Conservation (phyloP, 345 rosid species). For the Citrus mangshanensis region DNA sequence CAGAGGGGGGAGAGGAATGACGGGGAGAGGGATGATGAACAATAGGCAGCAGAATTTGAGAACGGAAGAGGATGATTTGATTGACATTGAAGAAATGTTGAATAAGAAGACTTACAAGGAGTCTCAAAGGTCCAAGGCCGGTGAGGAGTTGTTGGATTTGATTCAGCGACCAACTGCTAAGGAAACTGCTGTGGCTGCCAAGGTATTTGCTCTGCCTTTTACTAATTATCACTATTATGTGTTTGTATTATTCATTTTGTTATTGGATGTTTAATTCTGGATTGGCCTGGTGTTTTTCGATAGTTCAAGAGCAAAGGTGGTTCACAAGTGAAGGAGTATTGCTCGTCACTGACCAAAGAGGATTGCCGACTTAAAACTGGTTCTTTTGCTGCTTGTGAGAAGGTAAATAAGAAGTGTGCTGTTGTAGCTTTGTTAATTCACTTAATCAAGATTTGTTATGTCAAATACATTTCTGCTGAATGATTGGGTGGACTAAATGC, state of each 20-base stretch:
- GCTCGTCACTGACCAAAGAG: conserved; percentile 89
- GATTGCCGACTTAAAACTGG: conserved; percentile 88
- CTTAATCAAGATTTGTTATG: background rate
- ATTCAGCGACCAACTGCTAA: conserved; percentile 90
- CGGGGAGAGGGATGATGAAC: conserved; percentile 39
- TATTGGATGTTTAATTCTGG: background rate
- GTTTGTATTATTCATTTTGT: background rate
- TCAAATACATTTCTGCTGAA: background rate
- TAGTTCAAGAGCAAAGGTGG: conserved; percentile 99
- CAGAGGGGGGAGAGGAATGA: conserved; percentile 20
- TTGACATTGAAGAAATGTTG: conserved; percentile 86
- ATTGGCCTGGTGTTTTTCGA: conserved; percentile 11
- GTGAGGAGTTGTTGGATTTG: conserved; percentile 87
- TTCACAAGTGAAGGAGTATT: conserved; percentile 90
- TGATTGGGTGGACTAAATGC: background rate
- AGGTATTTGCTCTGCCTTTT: conserved; percentile 37
- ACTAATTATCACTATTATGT: background rate
- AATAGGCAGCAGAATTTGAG: conserved; percentile 40
- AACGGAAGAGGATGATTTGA: conserved; percentile 82
- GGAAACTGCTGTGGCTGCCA: conserved; percentile 94
- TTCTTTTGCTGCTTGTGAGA: conserved; percentile 81
- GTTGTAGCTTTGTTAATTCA: background rate
- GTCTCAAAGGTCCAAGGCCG: conserved; percentile 83
- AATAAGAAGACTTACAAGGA: conserved; percentile 86
- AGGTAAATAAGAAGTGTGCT: conserved; percentile 44